Base-by-base conservation (phyloP, 1,284 basidiomycete genomes). In the Calocybe gambosa region DNA sequence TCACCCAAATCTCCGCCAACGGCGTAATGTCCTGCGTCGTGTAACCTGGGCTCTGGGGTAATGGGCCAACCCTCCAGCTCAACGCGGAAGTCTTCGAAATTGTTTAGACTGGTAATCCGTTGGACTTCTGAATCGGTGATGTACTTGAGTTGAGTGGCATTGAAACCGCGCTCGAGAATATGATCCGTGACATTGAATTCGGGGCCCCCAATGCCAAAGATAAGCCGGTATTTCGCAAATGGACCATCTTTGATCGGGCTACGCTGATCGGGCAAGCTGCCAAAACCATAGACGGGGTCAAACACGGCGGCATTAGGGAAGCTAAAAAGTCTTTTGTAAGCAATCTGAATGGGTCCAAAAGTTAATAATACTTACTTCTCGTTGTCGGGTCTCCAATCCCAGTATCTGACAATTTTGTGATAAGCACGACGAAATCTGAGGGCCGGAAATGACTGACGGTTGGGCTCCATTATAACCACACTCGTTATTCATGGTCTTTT, bases 1-100 rank as follows among this genome's bases (percentile, higher is more conserved):
- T 68, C 59, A 0, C 51, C 53, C 62, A 68, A 62, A 5, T 67
- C 66, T 2, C 67, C 67, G 13, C 63, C 65, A 23, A 68, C 56
- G 3, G 46, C 53, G 19, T 56, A 47, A 55, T 69, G 67, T 5
- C 65, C 67, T 6, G 54, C 59, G 47, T 62, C 65, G 38, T 69
- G 66, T 5, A 60, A 28, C n/a, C 59, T 58, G 37, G 57, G 43
- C 4, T 51, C 41, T 12, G 50, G 38, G 7, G 58, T 60, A 5
- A 55, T 48, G 1, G 56, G 57, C 18, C 41, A 33, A 2, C 67
- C 67, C 43, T 69, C 68, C 0, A 69, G 54, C 43, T 65, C 56
- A 6, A 59, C 56, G 2, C 66, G 57, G 46, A 70, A 69, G 5
- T 19, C n/a, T 39, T 67, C 66, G 39, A 62, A 70, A 0, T 51